phyloP scores from a whole-genome alignment of 1,284 basidiomycete species.

The Cryptococcus wingfieldii region DNA sequence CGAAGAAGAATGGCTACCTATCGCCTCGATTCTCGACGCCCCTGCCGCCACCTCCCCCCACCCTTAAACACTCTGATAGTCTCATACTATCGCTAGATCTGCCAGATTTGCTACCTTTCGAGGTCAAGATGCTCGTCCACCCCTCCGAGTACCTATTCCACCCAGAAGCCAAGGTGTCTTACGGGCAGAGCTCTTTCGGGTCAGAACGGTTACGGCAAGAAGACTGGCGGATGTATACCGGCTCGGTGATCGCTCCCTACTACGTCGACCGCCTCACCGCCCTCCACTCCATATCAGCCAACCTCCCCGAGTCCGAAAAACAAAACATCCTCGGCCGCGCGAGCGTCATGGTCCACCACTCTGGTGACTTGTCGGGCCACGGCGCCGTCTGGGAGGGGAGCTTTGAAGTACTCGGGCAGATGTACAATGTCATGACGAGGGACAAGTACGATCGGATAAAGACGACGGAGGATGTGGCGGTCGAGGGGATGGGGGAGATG shows the following conservation, averaged over 20 bases:
- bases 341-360: slow-evolving; percentile 64
- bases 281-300: slow-evolving; percentile 23
- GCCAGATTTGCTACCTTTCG: slow-evolving; percentile 25
- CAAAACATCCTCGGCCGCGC: slow-evolving; percentile 60
- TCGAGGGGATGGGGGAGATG: slow-evolving; percentile 65
- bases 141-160: slow-evolving; percentile 73
- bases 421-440: slow-evolving; percentile 69
- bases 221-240: slow-evolving; percentile 57
- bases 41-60: slow-evolving; percentile 24
- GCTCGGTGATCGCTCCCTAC: slow-evolving; percentile 61
- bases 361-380: slow-evolving; percentile 55
- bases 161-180: slow-evolving; percentile 61
- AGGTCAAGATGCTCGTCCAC: slow-evolving; percentile 55
- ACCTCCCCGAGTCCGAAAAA: slow-evolving; percentile 15
- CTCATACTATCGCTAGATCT: slow-evolving; percentile 34
- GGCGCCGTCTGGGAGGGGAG: slow-evolving; percentile 68
- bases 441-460: slow-evolving; percentile 63
- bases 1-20: neutral
- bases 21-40: slow-evolving; percentile 14
- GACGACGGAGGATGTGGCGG: slow-evolving; percentile 56
- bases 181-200: slow-evolving; percentile 5
- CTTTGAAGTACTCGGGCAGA: slow-evolving; percentile 63
- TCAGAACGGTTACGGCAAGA: slow-evolving; percentile 23
- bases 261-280: slow-evolving; percentile 48
- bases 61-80: slow-evolving; percentile 36